Percentiles rank a stretch among this genome's conserved stretches.
These are phyloP conservation scores for Epichloe aotearoae DNA, from an alignment of 2,329 filamentous ascomycete species.

Conservation along the genomic window DNA sequence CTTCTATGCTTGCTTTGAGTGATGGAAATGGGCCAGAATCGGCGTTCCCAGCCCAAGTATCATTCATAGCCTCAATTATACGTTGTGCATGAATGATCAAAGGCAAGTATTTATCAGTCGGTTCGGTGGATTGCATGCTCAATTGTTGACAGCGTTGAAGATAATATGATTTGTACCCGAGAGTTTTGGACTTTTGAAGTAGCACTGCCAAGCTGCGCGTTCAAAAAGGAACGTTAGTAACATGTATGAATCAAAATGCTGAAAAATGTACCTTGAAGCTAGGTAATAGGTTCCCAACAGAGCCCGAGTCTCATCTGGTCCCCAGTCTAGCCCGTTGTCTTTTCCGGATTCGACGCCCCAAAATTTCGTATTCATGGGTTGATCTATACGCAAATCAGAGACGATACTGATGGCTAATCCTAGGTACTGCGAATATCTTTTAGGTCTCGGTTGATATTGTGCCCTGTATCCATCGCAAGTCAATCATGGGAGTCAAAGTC, in stretches of 20 bases:
- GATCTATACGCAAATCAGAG: slow-evolving; percentile 18
- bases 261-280: slow-evolving; percentile 14
- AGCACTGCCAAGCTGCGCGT: slow-evolving; percentile 15
- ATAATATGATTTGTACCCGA: slow-evolving; percentile 16
- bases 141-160: slow-evolving; percentile 14
- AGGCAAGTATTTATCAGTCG: slow-evolving; percentile 16
- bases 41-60: slow-evolving; percentile 9
- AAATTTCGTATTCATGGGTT: slow-evolving; percentile 13
- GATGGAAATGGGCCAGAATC: slow-evolving; percentile 7
- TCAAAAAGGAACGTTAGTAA: too few species aligned
- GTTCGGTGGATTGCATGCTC: slow-evolving; percentile 1
- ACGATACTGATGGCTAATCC: slow-evolving; percentile 19
- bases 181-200: slow-evolving; percentile 17
- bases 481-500: neutral
- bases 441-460: slow-evolving; percentile 17
- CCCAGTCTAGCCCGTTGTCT: slow-evolving; percentile 10
- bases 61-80: slow-evolving; percentile 18
- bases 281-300: slow-evolving; percentile 19
- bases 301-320: slow-evolving; percentile 17
- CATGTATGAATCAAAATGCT: neutral
- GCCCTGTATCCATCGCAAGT: slow-evolving; percentile 11
- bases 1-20: slow-evolving; percentile 8
- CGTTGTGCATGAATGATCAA: slow-evolving; percentile 18
- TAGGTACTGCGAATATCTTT: slow-evolving; percentile 17
- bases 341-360: slow-evolving; percentile 15